Conservation (phyloP, 2,329 filamentous ascomycete genomes). For the Penicillium fuscoglaucum region DNA sequence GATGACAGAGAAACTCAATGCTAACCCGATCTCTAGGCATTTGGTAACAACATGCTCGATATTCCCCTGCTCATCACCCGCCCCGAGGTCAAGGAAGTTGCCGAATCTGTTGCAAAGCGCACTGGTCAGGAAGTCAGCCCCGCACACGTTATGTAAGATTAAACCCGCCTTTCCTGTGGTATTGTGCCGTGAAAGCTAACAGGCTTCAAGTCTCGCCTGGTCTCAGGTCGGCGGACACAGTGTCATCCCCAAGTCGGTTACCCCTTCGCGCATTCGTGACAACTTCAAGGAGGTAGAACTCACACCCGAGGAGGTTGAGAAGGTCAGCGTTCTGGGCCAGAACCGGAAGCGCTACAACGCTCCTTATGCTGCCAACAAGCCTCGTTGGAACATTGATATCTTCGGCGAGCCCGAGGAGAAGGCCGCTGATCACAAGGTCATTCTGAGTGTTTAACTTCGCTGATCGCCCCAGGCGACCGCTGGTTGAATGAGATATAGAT, state of each 20-base stretch:
- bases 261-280: constrained; percentile 43
- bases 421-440: constrained; percentile 51
- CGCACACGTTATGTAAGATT: constrained; percentile 40
- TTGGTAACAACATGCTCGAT: constrained; percentile 61
- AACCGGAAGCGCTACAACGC: constrained; percentile 40
- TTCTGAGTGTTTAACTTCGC: constrained; percentile 30
- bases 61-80: constrained; percentile 65
- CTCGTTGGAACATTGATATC: constrained; percentile 59
- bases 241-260: constrained; percentile 47
- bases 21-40: constrained; percentile 38
- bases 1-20: neutral
- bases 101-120: constrained; percentile 54
- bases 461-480: constrained; percentile 2
- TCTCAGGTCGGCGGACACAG: constrained; percentile 43
- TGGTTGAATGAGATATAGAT: neutral
- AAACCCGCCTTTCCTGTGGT: neutral
- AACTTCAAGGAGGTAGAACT: constrained; percentile 48
- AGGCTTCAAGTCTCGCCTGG: constrained; percentile 37
- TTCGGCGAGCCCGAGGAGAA: constrained; percentile 57
- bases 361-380: constrained; percentile 44
- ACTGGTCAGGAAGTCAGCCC: constrained; percentile 36
- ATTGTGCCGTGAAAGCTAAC: constrained; percentile 4
- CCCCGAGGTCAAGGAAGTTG: constrained; percentile 62
- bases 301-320: constrained; percentile 38
- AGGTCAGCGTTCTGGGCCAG: constrained; percentile 36